Percentiles rank a stretch among this genome's conserved stretches.
Evolutionary conservation across 2,329 filamentous ascomycete species (phyloP).

Genomic region (Aspergillus novoparasiticus): DNA sequence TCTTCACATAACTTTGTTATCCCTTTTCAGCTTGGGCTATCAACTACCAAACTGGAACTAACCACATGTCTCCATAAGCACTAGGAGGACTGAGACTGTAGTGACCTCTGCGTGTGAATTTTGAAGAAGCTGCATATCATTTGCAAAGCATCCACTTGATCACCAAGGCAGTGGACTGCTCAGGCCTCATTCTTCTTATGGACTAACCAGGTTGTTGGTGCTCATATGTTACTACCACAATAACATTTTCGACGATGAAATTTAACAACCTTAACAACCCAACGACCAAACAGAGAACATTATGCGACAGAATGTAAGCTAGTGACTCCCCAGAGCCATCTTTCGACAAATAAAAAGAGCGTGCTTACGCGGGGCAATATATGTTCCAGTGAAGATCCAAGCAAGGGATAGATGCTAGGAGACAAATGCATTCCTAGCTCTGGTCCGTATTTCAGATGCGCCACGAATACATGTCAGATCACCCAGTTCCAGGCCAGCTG

Average conservation of each 20-base stretch:
- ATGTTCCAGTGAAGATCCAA: background rate
- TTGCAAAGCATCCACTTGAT: background rate
- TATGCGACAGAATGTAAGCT: background rate
- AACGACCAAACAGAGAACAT: background rate
- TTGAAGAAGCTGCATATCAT: background rate
- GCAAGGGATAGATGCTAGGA: background rate
- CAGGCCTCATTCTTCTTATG: background rate
- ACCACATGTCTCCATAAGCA: background rate
- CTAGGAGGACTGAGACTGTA: background rate
- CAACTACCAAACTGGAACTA: background rate
- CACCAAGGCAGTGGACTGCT: background rate
- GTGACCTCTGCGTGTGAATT: background rate
- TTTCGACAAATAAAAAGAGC: background rate
- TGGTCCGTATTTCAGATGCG: background rate
- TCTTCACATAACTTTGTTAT: background rate
- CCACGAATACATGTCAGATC: background rate
- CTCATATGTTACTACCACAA: background rate
- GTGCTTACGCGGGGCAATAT: background rate
- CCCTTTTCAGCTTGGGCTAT: background rate
- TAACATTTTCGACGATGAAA: background rate
- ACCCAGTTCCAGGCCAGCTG: background rate
- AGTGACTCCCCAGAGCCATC: background rate
- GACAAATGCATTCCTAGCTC: background rate
- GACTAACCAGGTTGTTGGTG: background rate
- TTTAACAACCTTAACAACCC: background rate